These are phyloP conservation scores for Fusarium nurragi DNA, from an alignment of 2,329 filamentous ascomycete genomes.

Conservation along the genomic window DNA sequence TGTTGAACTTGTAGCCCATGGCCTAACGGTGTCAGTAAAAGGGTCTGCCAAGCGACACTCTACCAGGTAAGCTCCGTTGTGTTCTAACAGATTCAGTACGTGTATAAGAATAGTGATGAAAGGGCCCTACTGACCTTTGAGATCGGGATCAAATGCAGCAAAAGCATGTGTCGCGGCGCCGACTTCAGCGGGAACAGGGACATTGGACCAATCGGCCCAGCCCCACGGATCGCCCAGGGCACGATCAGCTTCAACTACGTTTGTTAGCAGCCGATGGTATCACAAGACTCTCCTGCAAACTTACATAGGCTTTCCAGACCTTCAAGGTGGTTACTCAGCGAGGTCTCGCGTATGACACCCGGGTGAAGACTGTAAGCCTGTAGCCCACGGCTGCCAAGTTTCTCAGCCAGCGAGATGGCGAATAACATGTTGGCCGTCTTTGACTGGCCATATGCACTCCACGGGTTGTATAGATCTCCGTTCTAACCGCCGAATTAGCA, in stretches of 20 bases:
- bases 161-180: slow-evolving; percentile 27
- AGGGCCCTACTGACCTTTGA: not conserved
- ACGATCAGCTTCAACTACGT: slow-evolving; percentile 7
- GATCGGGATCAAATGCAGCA: slow-evolving; percentile 24
- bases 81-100: not conserved
- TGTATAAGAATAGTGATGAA: fast-evolving
- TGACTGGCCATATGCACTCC: slow-evolving; percentile 18
- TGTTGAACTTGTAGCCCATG: slow-evolving; percentile 23
- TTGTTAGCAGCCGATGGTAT: not conserved
- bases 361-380: slow-evolving; percentile 23
- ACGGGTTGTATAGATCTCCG: slow-evolving; percentile 9
- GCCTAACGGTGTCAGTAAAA: slow-evolving; percentile 7
- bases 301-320: not conserved
- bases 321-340: not conserved
- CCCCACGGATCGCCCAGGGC: slow-evolving; percentile 11
- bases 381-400: slow-evolving; percentile 13
- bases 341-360: slow-evolving; percentile 1
- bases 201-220: slow-evolving; percentile 14
- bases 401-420: slow-evolving; percentile 28
- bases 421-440: slow-evolving; percentile 26
- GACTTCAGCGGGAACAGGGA: slow-evolving; percentile 1
- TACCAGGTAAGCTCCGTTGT: slow-evolving; percentile 19
- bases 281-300: fast-evolving
- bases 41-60: slow-evolving; percentile 24
- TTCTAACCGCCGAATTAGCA: not conserved